phyloP scores from a whole-genome alignment of 345 rosid genomes.

The Aegle marmelos region DNA sequence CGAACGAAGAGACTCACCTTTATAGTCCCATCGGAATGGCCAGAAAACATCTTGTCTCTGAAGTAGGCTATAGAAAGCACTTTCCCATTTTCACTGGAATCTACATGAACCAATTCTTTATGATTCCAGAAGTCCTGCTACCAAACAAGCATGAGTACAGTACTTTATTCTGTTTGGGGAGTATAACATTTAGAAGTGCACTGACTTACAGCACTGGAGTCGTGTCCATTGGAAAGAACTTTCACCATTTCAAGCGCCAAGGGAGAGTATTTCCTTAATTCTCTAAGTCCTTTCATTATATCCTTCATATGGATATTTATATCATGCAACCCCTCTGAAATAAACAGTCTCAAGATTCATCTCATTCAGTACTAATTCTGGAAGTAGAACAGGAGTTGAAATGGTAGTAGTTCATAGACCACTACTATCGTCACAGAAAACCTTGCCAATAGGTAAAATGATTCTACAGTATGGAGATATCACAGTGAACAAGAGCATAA shows the following conservation, averaged over 20 bases:
- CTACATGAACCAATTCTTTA: conserved; percentile 55
- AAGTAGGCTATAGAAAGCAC: conserved; percentile 47
- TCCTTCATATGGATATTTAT: conserved; percentile 45
- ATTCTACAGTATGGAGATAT: background rate
- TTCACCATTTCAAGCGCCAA: conserved; percentile 58
- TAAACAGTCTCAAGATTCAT: conserved; percentile 7
- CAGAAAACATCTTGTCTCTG: conserved; percentile 62
- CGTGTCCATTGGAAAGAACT: conserved; percentile 48
- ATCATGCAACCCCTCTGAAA: conserved; percentile 52
- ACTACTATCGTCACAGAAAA: background rate
- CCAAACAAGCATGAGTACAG: conserved; percentile 8
- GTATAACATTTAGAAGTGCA: background rate
- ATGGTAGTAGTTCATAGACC: background rate
- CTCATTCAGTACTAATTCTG: background rate
- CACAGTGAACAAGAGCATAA: background rate
- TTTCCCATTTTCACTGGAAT: conserved; percentile 57
- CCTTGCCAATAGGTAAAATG: background rate
- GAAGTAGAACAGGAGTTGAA: background rate
- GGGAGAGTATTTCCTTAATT: conserved; percentile 55
- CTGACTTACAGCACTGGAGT: conserved; percentile 56
- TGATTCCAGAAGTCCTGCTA: conserved; percentile 67
- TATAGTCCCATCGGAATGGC: conserved; percentile 75
- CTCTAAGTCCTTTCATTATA: conserved; percentile 55
- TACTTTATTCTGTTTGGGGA: conserved; percentile 3
- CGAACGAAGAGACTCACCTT: conserved; percentile 32